Evolutionary conservation across 2,329 filamentous ascomycete species (phyloP), one percentile per base, ranked within the genome.

Genomic region (Aspergillus oerlinghausenensis): DNA sequence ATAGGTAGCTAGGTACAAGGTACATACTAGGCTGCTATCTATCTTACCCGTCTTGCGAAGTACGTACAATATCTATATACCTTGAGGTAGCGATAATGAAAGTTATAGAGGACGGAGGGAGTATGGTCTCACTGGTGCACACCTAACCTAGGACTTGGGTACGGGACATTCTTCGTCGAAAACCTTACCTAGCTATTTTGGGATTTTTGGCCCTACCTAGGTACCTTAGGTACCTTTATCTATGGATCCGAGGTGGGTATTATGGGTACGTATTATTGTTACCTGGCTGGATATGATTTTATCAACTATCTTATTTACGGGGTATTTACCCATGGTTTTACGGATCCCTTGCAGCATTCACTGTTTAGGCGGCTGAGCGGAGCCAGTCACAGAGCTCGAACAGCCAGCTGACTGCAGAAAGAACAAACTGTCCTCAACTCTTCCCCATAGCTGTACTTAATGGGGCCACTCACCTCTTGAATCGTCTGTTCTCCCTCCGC

Each of bases 361-460:
- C 32, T 26, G 23, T 47, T 23, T 47, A 42, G 57, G 61, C 58
- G 60, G 61, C 63, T 65, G 59, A 63, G 55, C 54, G 63, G 63
- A 63, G 62, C 67, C 66, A 70, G 58, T 65, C 59, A 69, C 56
- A 53, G 52, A 59, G 64, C 64, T 63, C 60, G 10, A 58, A 63
- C 62, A 56, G 49, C 49, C 54, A 45, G 51, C 57, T 66, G 56
- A 60, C 63, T 60, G 58, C 66, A 61, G 64, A 74, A 73, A 74
- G 73, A 75, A 75, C 73, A 75, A 72, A 70, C 73, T 75, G 73
- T 73, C 73, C 73, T 75, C 58, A 70, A 67, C 63, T 64, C 52
- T 60, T 51, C 54, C 43, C 51, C 57, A 59, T 57, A 55, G 55
- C 49, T 58, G 59, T 61, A 60, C 56, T 60, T 60, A 61, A 59